Evolutionary conservation across 768 basidiomycete species (phyloP), one percentile per base, ranked within the genome.

Genomic region (Boletellus sp.): DNA sequence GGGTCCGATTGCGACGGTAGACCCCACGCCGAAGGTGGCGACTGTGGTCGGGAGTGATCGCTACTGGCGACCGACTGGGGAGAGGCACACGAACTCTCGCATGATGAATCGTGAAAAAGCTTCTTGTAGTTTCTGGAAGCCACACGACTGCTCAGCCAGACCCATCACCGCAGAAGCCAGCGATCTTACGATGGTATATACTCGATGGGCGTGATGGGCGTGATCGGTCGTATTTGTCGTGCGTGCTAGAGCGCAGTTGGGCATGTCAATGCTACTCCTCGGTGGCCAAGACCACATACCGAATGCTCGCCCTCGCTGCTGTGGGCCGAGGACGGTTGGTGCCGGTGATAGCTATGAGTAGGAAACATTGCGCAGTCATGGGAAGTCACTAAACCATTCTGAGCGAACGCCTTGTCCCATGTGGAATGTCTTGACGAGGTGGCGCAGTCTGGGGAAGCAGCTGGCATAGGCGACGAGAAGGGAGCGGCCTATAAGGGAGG

Each of bases 41-140:
- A 74, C 50, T 70, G 67, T n/a, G 61, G 64, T 19, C 78, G 74
- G n/a, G 79, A 76, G 42, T 74, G 69, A 45, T 75, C 74, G 56
- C 76, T 78, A 55, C 72, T 69, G 47, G 60, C 51, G 44, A 71
- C 58, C 56, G 67, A 65, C 58, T 59, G 60, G 37, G 65, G 63
- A 17, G 66, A 68, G 40, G 53, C 57, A 52, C 61, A 64, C 28
- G 66, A 54, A 42, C 62, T 59, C 47, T 62, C 68, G 35, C 55
- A 52, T 40, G 68, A 64, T n/a, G 56, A 47, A 36, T 70, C 66
- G 53, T 67, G 60, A 55, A 68, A 57, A n/a, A 56, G 60, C 34
- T 55, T 68, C 57, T 63, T 68, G 58, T 68, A 45, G 52, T 59
- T 68, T 45, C 68, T 70, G 45, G 32, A 44, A 33, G 49, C 37